Percentiles rank a stretch among this genome's conserved stretches.
Evolutionary conservation across 768 basidiomycete genomes (phyloP).

Genomic region (Fistulinella prunicolor): DNA sequence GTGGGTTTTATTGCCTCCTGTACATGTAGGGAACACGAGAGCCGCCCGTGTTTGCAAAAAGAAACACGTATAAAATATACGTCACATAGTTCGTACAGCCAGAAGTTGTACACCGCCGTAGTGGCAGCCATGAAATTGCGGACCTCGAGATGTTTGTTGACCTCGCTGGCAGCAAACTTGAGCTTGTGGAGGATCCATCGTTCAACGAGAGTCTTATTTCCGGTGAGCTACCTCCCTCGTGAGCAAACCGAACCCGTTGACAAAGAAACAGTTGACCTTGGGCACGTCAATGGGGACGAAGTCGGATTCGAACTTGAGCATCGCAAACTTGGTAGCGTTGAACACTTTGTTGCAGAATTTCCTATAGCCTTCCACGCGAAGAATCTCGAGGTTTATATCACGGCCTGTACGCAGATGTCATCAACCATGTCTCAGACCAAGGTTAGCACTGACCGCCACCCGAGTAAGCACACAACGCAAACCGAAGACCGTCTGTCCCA

Average conservation of each 20-base stretch:
- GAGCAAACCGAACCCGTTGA: constrained; percentile 3
- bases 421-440: neutral
- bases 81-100: constrained; percentile 99
- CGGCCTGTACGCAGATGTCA: constrained; percentile 54
- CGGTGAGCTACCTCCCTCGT: constrained; percentile 60
- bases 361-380: constrained; percentile 95
- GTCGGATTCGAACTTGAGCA: constrained; percentile 86
- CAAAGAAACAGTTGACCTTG: constrained; percentile 47
- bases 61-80: constrained; percentile 82
- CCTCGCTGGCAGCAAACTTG: constrained; percentile 71
- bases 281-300: constrained; percentile 73
- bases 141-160: constrained; percentile 70
- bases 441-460: constrained; percentile 60
- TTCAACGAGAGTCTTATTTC: constrained; percentile 89
- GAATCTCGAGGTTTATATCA: constrained; percentile 95
- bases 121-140: constrained; percentile 96
- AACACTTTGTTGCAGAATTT: constrained; percentile 99
- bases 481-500: constrained; percentile 93
- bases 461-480: constrained; percentile 93
- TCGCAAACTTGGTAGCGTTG: constrained; percentile 99
- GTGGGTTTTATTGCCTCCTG: constrained; percentile 99
- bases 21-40: constrained; percentile 4
- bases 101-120: constrained; percentile 83
- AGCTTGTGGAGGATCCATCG: constrained; percentile 95
- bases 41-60: neutral